Percentiles rank a stretch among this genome's conserved stretches.
Evolutionary conservation across 352 stramenopile genomes (phyloP).

Genomic region (Pythium plurisporium): DNA sequence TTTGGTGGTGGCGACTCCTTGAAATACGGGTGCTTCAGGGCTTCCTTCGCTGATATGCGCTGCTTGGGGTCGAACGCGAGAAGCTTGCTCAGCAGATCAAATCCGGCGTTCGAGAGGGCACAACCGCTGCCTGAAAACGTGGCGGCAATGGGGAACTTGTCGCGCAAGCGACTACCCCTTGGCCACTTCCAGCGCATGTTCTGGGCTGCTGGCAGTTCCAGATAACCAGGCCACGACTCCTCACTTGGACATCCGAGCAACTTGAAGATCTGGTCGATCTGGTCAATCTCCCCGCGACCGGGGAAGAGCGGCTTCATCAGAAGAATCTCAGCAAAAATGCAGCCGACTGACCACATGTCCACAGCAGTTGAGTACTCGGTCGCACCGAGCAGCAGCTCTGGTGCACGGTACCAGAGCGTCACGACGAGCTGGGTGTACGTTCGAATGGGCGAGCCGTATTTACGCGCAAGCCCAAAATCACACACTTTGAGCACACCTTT

Average conservation of each 20-base stretch:
- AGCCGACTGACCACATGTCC: slow-evolving; percentile 97
- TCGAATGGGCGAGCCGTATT: slow-evolving; percentile 73
- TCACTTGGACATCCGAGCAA: slow-evolving; percentile 89
- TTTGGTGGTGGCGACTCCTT: slow-evolving; percentile 60
- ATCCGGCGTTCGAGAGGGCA: slow-evolving; percentile 67
- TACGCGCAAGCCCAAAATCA: slow-evolving; percentile 82
- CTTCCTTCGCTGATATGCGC: slow-evolving; percentile 75
- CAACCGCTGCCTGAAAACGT: slow-evolving; percentile 50
- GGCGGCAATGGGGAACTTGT: slow-evolving; percentile 72
- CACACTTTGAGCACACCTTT: slow-evolving; percentile 73
- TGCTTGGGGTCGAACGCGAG: slow-evolving; percentile 30
- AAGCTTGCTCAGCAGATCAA: slow-evolving; percentile 62
- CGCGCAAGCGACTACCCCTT: slow-evolving; percentile 56
- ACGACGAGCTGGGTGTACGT: slow-evolving; percentile 91
- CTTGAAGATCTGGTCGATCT: slow-evolving; percentile 96
- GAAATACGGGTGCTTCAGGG: slow-evolving; percentile 82
- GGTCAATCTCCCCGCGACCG: slow-evolving; percentile 92
- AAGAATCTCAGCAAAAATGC: slow-evolving; percentile 96
- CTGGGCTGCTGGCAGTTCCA: slow-evolving; percentile 57
- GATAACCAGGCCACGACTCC: slow-evolving; percentile 84
- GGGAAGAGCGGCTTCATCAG: slow-evolving; percentile 91
- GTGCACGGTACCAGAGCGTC: slow-evolving; percentile 93
- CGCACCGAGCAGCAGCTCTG: slow-evolving; percentile 91
- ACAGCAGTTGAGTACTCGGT: slow-evolving; percentile 92
- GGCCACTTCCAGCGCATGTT: slow-evolving; percentile 66